A percentile compares a stretch with the other conserved stretches of the same genome.
Evolutionary conservation across 169 alveolate species (phyloP).

Genomic region (Blepharisma undulans): DNA sequence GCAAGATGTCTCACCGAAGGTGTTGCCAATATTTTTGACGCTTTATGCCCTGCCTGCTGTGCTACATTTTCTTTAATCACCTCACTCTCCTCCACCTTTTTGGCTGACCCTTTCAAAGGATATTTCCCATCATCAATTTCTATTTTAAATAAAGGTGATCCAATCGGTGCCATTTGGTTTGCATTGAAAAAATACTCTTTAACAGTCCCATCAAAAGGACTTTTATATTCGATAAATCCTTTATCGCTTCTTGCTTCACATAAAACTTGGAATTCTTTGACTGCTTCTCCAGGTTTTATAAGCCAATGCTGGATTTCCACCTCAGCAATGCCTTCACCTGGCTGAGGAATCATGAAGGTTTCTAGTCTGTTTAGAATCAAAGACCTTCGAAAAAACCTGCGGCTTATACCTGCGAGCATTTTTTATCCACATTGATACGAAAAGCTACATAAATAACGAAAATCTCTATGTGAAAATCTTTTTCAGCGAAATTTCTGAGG

Average conservation of each 20-base stretch:
- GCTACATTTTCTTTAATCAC: not conserved
- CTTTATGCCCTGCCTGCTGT: not conserved
- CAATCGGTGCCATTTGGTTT: slow-evolving; percentile 1
- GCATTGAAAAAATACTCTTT: not conserved
- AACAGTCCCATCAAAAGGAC: slow-evolving; percentile 25
- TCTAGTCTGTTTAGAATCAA: not conserved
- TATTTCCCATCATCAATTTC: slow-evolving; percentile 21
- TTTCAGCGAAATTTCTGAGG: not conserved
- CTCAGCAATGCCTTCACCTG: slow-evolving; percentile 39
- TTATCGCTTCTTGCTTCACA: slow-evolving; percentile 38
- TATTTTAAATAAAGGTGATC: not conserved
- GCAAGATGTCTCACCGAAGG: slow-evolving; percentile 72
- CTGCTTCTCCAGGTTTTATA: not conserved
- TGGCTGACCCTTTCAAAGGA: not conserved
- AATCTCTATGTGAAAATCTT: not conserved
- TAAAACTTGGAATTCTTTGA: not conserved
- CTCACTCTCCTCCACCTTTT: not conserved
- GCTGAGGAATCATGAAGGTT: slow-evolving; percentile 30
- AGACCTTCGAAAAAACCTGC: slow-evolving; percentile 9
- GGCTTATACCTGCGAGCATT: not conserved
- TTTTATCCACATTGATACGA: not conserved
- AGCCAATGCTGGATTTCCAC: slow-evolving; percentile 14
- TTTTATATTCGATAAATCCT: not conserved
- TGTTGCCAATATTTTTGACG: slow-evolving; percentile 56
- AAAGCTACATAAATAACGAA: not conserved